phyloP scores from a whole-genome alignment of 2,329 filamentous ascomycete genomes.

The Colletotrichum kahawae region DNA sequence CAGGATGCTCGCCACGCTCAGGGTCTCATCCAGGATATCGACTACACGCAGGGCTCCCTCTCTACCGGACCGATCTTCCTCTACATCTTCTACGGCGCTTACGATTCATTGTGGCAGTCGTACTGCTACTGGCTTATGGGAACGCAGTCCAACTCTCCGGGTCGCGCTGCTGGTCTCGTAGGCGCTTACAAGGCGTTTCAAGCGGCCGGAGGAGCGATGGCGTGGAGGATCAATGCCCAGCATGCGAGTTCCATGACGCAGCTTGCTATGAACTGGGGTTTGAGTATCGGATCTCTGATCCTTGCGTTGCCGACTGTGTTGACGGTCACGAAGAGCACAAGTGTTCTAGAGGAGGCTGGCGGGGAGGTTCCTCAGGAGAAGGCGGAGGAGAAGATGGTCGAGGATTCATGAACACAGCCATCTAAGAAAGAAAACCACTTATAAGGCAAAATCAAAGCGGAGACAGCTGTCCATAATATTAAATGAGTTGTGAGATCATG shows the following conservation, averaged over 20 bases:
- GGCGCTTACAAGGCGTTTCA: slow-evolving; percentile 53
- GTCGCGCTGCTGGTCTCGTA: slow-evolving; percentile 46
- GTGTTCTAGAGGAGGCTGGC: slow-evolving; percentile 28
- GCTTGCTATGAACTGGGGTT: slow-evolving; percentile 50
- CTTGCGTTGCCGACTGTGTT: slow-evolving; percentile 47
- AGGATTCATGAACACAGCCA: background rate
- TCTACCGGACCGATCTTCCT: slow-evolving; percentile 70
- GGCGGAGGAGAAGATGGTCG: slow-evolving; percentile 19
- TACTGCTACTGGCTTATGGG: slow-evolving; percentile 66
- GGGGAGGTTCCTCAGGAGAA: background rate
- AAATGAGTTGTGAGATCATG: background rate
- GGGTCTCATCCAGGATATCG: slow-evolving; percentile 48
- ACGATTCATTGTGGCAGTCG: slow-evolving; percentile 71
- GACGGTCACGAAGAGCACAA: slow-evolving; percentile 36
- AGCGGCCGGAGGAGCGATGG: slow-evolving; percentile 47
- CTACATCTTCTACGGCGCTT: slow-evolving; percentile 74
- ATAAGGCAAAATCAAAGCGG: background rate
- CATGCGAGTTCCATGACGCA: slow-evolving; percentile 41
- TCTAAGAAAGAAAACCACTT: background rate
- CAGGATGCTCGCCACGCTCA: slow-evolving; percentile 48
- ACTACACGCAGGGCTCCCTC: slow-evolving; percentile 49
- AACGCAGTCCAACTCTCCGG: slow-evolving; percentile 46
- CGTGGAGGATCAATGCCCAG: slow-evolving; percentile 47
- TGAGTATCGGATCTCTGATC: slow-evolving; percentile 47
- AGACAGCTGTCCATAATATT: background rate